Conservation (phyloP, 805 yeast species). For the Kluyveromyces nonfermentans region DNA sequence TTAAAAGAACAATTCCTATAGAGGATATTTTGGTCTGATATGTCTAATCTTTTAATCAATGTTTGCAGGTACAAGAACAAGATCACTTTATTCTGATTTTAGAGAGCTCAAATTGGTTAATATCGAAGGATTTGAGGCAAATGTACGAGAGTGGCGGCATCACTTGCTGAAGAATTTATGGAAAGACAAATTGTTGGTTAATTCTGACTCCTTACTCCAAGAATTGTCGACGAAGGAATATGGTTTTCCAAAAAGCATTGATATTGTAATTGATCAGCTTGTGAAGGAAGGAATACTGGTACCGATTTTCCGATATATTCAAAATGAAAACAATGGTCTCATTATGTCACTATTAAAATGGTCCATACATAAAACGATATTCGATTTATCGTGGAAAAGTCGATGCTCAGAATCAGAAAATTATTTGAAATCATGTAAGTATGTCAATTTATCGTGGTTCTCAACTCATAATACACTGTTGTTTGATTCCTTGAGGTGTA, state of each 20-base stretch:
- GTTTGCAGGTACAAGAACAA: conserved; percentile 29
- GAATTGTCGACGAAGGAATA: conserved; percentile 21
- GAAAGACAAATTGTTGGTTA: conserved; percentile 14
- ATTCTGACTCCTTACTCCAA: conserved; percentile 20
- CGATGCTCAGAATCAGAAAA: conserved; percentile 9
- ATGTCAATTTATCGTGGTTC: conserved; percentile 11
- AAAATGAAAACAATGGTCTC: conserved; percentile 7
- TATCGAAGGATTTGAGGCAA: conserved; percentile 35
- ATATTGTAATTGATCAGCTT: conserved; percentile 28
- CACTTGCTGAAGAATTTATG: conserved; percentile 15
- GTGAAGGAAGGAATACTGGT: conserved; percentile 24
- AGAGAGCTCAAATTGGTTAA: conserved; percentile 29
- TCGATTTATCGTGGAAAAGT: conserved; percentile 6
- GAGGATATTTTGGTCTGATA: too few relatives aligned
- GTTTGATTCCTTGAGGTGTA: conserved; percentile 6
- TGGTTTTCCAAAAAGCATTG: conserved; percentile 31
- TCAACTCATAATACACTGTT: conserved; percentile 8
- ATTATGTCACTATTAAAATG: conserved; percentile 3
- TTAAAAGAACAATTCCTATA: too few relatives aligned
- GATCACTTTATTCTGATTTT: conserved; percentile 34
- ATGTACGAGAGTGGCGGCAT: conserved; percentile 31
- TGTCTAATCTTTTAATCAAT: background rate
- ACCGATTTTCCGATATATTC: conserved; percentile 16
- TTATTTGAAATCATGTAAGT: conserved; percentile 15
- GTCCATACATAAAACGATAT: conserved; percentile 2